phyloP scores from a whole-genome alignment of 2,329 filamentous ascomycete species.

The Whalleya microplaca region DNA sequence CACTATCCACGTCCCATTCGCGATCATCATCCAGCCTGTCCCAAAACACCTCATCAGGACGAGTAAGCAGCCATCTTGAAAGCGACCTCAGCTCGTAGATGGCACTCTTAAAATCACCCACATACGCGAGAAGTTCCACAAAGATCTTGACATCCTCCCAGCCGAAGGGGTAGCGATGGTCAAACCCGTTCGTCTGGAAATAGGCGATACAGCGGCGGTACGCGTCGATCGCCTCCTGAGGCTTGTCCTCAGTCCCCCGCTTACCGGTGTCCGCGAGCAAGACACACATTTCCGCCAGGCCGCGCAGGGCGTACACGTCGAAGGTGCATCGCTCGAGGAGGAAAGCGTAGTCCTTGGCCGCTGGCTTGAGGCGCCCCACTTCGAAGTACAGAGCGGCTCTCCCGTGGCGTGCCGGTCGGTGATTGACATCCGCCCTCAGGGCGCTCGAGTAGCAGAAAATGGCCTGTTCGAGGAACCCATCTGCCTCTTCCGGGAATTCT shows the following conservation, averaged over 20 bases:
- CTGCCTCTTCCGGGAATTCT: slow-evolving; percentile 49
- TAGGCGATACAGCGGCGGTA: slow-evolving; percentile 54
- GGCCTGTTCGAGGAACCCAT: slow-evolving; percentile 55
- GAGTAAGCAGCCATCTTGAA: slow-evolving; percentile 80
- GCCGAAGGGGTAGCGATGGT: slow-evolving; percentile 46
- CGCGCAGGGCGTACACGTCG: slow-evolving; percentile 58
- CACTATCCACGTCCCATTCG: slow-evolving; percentile 82
- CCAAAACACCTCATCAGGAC: slow-evolving; percentile 77
- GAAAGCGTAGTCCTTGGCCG: slow-evolving; percentile 60
- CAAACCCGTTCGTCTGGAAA: slow-evolving; percentile 39
- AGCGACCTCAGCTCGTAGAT: slow-evolving; percentile 72
- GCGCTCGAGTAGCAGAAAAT: slow-evolving; percentile 64
- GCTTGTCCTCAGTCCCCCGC: slow-evolving; percentile 41
- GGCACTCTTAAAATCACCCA: slow-evolving; percentile 66
- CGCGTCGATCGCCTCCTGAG: slow-evolving; percentile 46
- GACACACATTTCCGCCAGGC: slow-evolving; percentile 61
- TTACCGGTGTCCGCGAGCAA: slow-evolving; percentile 50
- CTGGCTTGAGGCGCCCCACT: slow-evolving; percentile 56
- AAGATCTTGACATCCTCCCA: slow-evolving; percentile 91
- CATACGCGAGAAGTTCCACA: slow-evolving; percentile 74
- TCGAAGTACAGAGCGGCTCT: slow-evolving; percentile 63
- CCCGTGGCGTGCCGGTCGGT: slow-evolving; percentile 60
- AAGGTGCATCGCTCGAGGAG: slow-evolving; percentile 56
- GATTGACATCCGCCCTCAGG: slow-evolving; percentile 59
- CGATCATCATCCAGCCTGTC: slow-evolving; percentile 75